Percentiles rank a stretch among this genome's conserved stretches.
Conservation (phyloP, 2,329 filamentous ascomycete species). For the Truncatella angustata region DNA sequence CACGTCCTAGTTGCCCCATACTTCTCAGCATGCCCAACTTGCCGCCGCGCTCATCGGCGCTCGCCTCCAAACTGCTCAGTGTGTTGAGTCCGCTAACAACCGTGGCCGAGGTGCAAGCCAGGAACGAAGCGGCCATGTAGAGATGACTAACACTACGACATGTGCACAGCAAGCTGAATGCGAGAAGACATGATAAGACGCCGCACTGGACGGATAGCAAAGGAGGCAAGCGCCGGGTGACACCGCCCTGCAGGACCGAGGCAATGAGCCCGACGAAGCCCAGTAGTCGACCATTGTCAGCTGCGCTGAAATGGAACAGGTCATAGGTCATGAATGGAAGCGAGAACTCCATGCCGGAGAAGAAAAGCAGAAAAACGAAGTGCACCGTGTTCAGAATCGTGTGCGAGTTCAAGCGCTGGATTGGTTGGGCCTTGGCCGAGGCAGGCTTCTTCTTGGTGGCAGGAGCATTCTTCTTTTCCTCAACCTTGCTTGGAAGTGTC, state of each 20-base stretch:
- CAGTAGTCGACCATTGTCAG: constrained; percentile 79
- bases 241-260: constrained; percentile 87
- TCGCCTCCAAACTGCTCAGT: constrained; percentile 85
- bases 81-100: constrained; percentile 94
- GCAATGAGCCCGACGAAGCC: constrained; percentile 91
- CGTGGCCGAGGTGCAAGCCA: constrained; percentile 89
- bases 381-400: constrained; percentile 80
- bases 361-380: constrained; percentile 90
- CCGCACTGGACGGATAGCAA: constrained; percentile 77
- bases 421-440: constrained; percentile 18
- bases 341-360: constrained; percentile 97
- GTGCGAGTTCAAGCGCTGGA: constrained; percentile 75
- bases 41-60: constrained; percentile 74
- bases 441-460: constrained; percentile 20
- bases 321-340: constrained; percentile 97
- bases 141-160: constrained; percentile 67
- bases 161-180: constrained; percentile 76
- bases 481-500: constrained; percentile 62
- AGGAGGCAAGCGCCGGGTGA: constrained; percentile 82
- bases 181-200: constrained; percentile 71
- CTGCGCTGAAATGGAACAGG: constrained; percentile 78
- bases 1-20: constrained; percentile 83
- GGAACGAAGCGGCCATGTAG: constrained; percentile 77
- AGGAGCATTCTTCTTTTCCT: constrained; percentile 17
- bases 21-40: constrained; percentile 81